Percentiles rank a stretch among this genome's conserved stretches.
phyloP scores from a whole-genome alignment of 306 rosid genomes.

The Prunus mume region DNA sequence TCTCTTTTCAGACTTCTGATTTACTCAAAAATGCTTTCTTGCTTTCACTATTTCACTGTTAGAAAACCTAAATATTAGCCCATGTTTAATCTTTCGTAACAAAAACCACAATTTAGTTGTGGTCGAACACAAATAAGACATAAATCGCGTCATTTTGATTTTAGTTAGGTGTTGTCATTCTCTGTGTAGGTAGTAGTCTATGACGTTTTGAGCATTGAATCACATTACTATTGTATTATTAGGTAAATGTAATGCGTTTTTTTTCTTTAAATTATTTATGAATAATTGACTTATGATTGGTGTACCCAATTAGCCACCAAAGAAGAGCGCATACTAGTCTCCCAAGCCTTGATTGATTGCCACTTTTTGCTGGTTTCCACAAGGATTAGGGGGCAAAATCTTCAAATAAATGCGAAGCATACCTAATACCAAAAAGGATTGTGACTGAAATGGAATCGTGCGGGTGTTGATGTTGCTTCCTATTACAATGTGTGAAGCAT shows the following conservation, averaged over 20 bases:
- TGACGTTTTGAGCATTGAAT: no score
- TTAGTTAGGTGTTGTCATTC: no score
- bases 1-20: neutral
- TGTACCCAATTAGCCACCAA: neutral
- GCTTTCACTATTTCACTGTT: no score
- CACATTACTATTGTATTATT: neutral
- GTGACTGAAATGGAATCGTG: neutral
- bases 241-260: neutral
- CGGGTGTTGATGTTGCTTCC: neutral
- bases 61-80: no score
- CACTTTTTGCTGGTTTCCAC: neutral
- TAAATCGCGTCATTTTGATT: no score
- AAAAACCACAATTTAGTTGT: no score
- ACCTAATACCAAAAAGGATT: constrained; percentile 6
- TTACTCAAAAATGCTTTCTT: neutral
- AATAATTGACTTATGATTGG: neutral
- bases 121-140: no score
- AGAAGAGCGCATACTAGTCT: neutral
- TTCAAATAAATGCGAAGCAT: neutral
- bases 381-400: neutral
- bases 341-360: neutral
- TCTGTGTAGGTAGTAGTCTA: no score
- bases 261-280: neutral
- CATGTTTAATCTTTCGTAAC: no score
- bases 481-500: neutral